These are phyloP conservation scores for Juglanconis sp. DNA, from an alignment of 2,329 filamentous ascomycete genomes.

Conservation along the genomic window DNA sequence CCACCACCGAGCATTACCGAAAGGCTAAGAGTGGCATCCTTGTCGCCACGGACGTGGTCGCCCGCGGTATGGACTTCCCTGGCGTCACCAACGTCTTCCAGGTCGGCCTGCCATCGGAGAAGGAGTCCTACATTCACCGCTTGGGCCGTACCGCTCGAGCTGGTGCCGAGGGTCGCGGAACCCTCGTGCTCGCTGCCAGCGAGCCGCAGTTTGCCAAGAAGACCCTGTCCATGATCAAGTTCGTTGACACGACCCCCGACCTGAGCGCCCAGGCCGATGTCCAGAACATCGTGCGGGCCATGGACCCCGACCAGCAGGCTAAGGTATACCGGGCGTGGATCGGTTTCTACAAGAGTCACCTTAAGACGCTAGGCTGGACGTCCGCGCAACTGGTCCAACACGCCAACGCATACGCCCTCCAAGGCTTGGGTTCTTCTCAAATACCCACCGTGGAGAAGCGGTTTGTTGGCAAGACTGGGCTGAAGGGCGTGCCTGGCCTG, in stretches of 20 bases:
- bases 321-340: conserved; percentile 57
- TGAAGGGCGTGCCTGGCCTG: conserved; percentile 50
- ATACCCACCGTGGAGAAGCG: conserved; percentile 45
- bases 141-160: conserved; percentile 65
- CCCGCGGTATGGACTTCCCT: conserved; percentile 71
- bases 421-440: conserved; percentile 45
- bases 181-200: conserved; percentile 52
- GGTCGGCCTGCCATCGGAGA: conserved; percentile 55
- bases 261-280: conserved; percentile 41
- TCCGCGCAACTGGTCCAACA: conserved; percentile 44
- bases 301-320: conserved; percentile 43
- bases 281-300: conserved; percentile 30
- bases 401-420: conserved; percentile 48
- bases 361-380: conserved; percentile 42
- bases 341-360: conserved; percentile 51
- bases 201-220: conserved; percentile 51
- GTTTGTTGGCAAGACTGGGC: conserved; percentile 55
- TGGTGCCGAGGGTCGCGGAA: conserved; percentile 61
- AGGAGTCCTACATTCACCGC: conserved; percentile 65
- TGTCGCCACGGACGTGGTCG: conserved; percentile 68
- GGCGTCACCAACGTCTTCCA: conserved; percentile 67
- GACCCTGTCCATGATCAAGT: conserved; percentile 51
- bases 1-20: conserved; percentile 63
- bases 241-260: conserved; percentile 44
- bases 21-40: conserved; percentile 49